A percentile compares a stretch with the other conserved stretches of the same genome.
These are phyloP conservation scores for Nitzschia sp. DNA, from an alignment of 108 stramenopile species.

Conservation along the genomic window DNA sequence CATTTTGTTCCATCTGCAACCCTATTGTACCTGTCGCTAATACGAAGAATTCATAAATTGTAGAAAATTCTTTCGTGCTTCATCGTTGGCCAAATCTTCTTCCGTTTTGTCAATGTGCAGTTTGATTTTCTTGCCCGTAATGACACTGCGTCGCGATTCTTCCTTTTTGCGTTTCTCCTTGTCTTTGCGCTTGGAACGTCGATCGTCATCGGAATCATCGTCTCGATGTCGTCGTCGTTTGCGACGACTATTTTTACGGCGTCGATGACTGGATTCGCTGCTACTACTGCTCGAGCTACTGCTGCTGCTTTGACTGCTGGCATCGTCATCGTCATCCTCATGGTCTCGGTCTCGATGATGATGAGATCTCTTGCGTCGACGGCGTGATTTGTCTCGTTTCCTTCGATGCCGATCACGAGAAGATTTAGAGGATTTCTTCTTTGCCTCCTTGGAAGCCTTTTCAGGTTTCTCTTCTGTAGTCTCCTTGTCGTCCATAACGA, in stretches of 20 bases:
- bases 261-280: not conserved
- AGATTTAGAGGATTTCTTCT: not conserved
- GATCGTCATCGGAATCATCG: constrained; percentile 6
- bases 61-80: constrained; percentile 68
- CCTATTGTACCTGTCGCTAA: not conserved
- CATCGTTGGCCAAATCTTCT: constrained; percentile 77
- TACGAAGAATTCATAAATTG: constrained; percentile 82
- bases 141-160: constrained; percentile 59
- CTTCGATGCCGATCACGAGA: too few species aligned
- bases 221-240: constrained; percentile 4
- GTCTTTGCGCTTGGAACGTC: constrained; percentile 9
- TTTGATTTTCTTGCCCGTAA: constrained; percentile 79
- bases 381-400: not conserved
- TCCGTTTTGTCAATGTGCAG: constrained; percentile 81
- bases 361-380: constrained; percentile 5
- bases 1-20: too few species aligned
- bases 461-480: not conserved
- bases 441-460: not conserved
- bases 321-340: constrained; percentile 24
- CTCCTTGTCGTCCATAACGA: constrained; percentile 1
- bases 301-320: constrained; percentile 1
- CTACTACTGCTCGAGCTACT: not conserved
- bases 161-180: constrained; percentile 29
- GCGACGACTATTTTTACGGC: constrained; percentile 4
- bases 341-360: not conserved